Base-by-base conservation (phyloP, 768 basidiomycete species). In the Podaxis carcinomalis region DNA sequence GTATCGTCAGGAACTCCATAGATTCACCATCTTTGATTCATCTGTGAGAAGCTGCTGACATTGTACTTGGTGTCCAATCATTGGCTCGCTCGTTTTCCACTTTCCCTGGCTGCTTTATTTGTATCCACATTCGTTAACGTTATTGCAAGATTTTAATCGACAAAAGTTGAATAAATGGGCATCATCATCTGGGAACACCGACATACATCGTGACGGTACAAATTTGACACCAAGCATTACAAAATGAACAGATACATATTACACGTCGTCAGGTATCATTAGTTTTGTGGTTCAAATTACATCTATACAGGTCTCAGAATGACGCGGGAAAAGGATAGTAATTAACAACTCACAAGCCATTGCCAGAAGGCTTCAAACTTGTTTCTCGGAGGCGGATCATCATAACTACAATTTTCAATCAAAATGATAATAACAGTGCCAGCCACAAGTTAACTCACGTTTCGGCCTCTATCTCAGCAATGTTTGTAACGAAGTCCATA, bases 401-500 rank as follows among this genome's bases (percentile, higher is more conserved):
- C 89, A 66, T 82, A 83, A 4, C 82, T 83, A 57, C 57, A n/a
- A n/a, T 63, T 56, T 51, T 32, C 13, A 44, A 47, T 28, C n/a
- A 52, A 6, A 37, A 58, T 52, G 52, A 44, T 19, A 36, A 53
- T 3, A 5, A 19, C 19, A 25, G 47, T 16, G 63, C n/a, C 65
- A 35, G 10, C 37, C 2, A 1, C 10, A n/a, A 27, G 4, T 59
- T 21, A 27, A 75, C 79, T 62, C 66, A 83, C 78, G 78, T 80
- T 1, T 83, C 86, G 0, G 87, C 87, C 67, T 87, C 87, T 49
- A 91, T 86, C 68, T 88, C 83, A 37, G 81, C 85, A 57, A 90
- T 77, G 62, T 87, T 83, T 4, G 81, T 79, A 46, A 86, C 74
- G 69, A 95, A 95, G 74, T 97, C 95, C 91, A 98, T 95, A 37